These are phyloP conservation scores for Metschnikowia borealis DNA, from an alignment of 805 yeast genomes.

Conservation along the genomic window DNA sequence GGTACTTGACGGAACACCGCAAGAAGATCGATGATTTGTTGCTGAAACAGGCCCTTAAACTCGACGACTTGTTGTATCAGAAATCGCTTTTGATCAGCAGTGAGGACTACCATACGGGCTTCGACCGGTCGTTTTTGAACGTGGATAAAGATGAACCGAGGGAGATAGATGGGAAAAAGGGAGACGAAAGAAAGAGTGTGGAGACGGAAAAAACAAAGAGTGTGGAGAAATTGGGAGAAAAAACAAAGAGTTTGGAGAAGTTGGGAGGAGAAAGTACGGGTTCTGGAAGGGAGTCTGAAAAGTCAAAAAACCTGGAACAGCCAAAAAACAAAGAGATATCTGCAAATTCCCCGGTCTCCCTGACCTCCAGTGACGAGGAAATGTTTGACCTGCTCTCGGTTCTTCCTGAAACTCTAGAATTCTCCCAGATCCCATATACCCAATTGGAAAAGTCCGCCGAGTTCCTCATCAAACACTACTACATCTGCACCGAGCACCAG, in stretches of 20 bases:
- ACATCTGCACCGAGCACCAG: conserved; percentile 75
- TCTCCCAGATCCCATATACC: conserved; percentile 52
- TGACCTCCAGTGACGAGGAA: conserved; percentile 18
- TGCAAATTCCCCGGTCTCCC: background rate
- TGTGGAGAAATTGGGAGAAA: no score
- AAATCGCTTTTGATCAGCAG: conserved; percentile 74
- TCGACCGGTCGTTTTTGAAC: conserved; percentile 79
- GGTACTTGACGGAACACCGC: conserved; percentile 55
- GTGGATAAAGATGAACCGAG: conserved; percentile 36
- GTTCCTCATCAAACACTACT: conserved; percentile 55
- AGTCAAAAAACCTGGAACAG: background rate
- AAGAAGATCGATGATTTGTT: conserved; percentile 65
- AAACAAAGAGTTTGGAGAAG: no score
- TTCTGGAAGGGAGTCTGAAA: no score
- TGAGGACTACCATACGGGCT: conserved; percentile 90
- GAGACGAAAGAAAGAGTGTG: no score
- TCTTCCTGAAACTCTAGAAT: conserved; percentile 60
- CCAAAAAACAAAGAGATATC: background rate
- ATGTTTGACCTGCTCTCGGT: conserved; percentile 48
- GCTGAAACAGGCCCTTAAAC: conserved; percentile 58
- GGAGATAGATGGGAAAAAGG: no score
- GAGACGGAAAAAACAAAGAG: no score
- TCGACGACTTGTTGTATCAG: conserved; percentile 65
- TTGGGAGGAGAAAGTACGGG: no score
- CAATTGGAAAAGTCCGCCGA: conserved; percentile 49